Evolutionary conservation across 2,329 filamentous ascomycete genomes (phyloP).

Genomic region (Cladosporium sp.): DNA sequence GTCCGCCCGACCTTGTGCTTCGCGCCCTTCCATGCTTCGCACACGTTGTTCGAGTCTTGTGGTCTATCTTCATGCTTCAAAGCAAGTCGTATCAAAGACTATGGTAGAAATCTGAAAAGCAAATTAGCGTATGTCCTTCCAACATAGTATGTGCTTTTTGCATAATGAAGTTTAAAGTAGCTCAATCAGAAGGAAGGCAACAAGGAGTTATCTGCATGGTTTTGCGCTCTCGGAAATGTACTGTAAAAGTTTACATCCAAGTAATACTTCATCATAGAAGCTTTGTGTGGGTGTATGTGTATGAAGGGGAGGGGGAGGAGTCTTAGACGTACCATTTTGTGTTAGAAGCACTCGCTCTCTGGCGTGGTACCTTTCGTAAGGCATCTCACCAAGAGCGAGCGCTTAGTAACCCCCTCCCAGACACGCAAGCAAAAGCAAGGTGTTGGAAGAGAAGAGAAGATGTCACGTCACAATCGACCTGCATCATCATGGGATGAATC

Average conservation of each 20-base stretch:
- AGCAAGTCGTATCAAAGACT: background rate
- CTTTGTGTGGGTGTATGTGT: background rate
- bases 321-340: constrained; percentile 12
- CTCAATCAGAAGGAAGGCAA: constrained; percentile 19
- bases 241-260: constrained; percentile 20
- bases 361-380: background rate
- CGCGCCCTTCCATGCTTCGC: background rate
- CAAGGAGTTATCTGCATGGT: constrained; percentile 20
- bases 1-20: background rate
- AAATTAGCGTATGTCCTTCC: background rate
- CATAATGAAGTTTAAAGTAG: background rate
- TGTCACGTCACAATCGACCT: constrained; percentile 54
- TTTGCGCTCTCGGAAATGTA: constrained; percentile 18
- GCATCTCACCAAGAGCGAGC: background rate
- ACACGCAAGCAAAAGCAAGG: background rate
- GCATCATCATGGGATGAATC: constrained; percentile 48
- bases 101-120: background rate
- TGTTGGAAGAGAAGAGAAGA: constrained; percentile 8
- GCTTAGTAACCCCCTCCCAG: background rate
- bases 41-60: background rate
- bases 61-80: background rate
- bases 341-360: background rate
- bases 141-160: background rate
- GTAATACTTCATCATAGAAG: constrained; percentile 18
- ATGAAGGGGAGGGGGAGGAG: no score